Conservation (phyloP, 2,329 filamentous ascomycete genomes). For the Colletotrichum salicis region DNA sequence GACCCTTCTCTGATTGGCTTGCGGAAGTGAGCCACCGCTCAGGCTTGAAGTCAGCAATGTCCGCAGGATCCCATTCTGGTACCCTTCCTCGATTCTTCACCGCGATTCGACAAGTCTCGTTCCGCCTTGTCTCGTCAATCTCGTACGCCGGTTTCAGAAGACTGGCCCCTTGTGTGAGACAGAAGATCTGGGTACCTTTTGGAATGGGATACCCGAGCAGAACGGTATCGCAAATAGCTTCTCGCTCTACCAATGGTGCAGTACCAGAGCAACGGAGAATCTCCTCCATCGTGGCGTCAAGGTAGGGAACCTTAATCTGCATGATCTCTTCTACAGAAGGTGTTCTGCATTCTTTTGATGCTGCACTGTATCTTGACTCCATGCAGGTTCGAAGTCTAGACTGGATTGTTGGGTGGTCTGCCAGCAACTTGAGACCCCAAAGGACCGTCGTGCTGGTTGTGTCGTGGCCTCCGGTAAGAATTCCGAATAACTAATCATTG, state of each 20-base stretch:
- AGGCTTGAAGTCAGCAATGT: constrained; percentile 17
- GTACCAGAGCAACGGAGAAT: constrained; percentile 41
- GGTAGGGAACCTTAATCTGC: constrained; percentile 38
- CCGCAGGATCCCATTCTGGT: constrained; percentile 12
- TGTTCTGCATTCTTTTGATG: constrained; percentile 32
- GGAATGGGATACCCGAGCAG: constrained; percentile 41
- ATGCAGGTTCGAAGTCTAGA: background rate
- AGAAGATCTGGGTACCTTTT: constrained; percentile 43
- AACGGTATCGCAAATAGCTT: constrained; percentile 39
- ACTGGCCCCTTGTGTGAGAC: constrained; percentile 41
- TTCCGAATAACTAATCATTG: constrained; percentile 39
- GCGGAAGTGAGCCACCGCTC: constrained; percentile 5
- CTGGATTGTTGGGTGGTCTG: constrained; percentile 5
- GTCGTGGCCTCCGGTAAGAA: constrained; percentile 45
- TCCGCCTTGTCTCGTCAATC: constrained; percentile 42
- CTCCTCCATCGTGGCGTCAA: constrained; percentile 45
- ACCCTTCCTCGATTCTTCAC: constrained; percentile 37
- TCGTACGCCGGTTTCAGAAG: constrained; percentile 40
- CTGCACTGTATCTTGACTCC: constrained; percentile 33
- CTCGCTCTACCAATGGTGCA: constrained; percentile 38
- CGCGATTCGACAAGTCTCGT: constrained; percentile 18
- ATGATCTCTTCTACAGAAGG: constrained; percentile 38
- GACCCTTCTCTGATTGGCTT: background rate
- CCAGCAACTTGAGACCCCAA: constrained; percentile 41
- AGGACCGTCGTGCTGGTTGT: constrained; percentile 42